Evolutionary conservation across 495 filamentous ascomycete genomes (phyloP).

Genomic region (Coniosporium apollinis): DNA sequence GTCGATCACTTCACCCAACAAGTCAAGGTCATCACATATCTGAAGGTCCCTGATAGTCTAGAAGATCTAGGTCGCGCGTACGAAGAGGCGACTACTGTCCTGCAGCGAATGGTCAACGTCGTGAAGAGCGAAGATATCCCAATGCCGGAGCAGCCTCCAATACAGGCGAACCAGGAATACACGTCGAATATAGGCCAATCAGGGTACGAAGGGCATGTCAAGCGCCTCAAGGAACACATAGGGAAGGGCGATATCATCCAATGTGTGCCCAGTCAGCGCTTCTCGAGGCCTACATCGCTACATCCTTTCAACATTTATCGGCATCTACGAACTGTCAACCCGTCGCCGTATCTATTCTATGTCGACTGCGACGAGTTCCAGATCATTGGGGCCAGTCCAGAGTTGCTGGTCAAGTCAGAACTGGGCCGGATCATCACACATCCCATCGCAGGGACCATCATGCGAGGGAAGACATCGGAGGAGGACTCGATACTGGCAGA

Average conservation of each 20-base stretch:
- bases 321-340: slow-evolving; percentile 86
- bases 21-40: slow-evolving; percentile 83
- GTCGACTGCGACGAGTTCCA: slow-evolving; percentile 81
- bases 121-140: slow-evolving; percentile 58
- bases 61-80: slow-evolving; percentile 44
- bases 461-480: slow-evolving; percentile 59
- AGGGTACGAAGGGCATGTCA: slow-evolving; percentile 81
- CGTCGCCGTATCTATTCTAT: slow-evolving; percentile 93
- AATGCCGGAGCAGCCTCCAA: slow-evolving; percentile 57
- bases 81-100: slow-evolving; percentile 39
- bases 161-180: slow-evolving; percentile 55
- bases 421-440: slow-evolving; percentile 83
- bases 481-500: slow-evolving; percentile 68
- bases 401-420: slow-evolving; percentile 83
- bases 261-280: slow-evolving; percentile 83
- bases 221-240: slow-evolving; percentile 70
- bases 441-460: slow-evolving; percentile 90
- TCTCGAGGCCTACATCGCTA: slow-evolving; percentile 72
- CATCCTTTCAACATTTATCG: slow-evolving; percentile 99
- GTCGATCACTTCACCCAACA: slow-evolving; percentile 90
- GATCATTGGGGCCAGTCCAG: slow-evolving; percentile 85
- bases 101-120: slow-evolving; percentile 48
- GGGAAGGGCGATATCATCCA: slow-evolving; percentile 88
- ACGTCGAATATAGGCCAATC: slow-evolving; percentile 81
- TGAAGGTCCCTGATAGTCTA: slow-evolving; percentile 45